Base-by-base conservation (phyloP, 2,329 filamentous ascomycete genomes). In the Botryotinia calthae region DNA sequence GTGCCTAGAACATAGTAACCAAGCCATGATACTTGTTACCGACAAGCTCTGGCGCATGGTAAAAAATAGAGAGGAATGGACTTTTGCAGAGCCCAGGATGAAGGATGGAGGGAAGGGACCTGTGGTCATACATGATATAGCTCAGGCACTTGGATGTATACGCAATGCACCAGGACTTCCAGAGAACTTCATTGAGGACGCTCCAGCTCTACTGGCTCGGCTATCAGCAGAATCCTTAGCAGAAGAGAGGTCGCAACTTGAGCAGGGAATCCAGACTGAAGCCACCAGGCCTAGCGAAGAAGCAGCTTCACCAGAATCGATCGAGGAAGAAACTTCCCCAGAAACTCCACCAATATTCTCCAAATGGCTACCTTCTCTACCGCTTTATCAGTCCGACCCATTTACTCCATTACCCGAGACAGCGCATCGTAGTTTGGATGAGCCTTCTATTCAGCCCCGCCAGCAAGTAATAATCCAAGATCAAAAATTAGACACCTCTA, bases 51-150 rank as follows among this genome's bases (percentile, higher is more conserved):
- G 37, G 34, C 48, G 65, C 2, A 68, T 68, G 65, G 34, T 68
- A 9, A 68, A 56, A 7, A 56, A 31, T 16, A 31, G 65, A 31
- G 65, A 68, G 34, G 65, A 68, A 31, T 68, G 65, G 65, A 68
- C 65, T 16, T 44, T 68, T 25, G 48, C 65, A 56, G 65, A 68
- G 48, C 65, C 65, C 25, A 37, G 51, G 37, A 42, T 68, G n/a
- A 68, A 68, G 37, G 65, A 68, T n/a, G 65, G 37, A 42, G 65
- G 65, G 12, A 68, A 68, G 42, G 65, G 65, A 20, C 65, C 48
- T 25, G 65, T 68, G 16, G 65, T 68, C 37, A 68, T 68, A 18
- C 65, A 68, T 68, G 65, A 68, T 28, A 42, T 68, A 42, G 65
- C 65, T 28, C 65, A 68, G 34, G 51, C 48, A 42, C 65, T 68